Evolutionary conservation across 2,329 filamentous ascomycete species (phyloP).

Genomic region (Aspergillus sergii): DNA sequence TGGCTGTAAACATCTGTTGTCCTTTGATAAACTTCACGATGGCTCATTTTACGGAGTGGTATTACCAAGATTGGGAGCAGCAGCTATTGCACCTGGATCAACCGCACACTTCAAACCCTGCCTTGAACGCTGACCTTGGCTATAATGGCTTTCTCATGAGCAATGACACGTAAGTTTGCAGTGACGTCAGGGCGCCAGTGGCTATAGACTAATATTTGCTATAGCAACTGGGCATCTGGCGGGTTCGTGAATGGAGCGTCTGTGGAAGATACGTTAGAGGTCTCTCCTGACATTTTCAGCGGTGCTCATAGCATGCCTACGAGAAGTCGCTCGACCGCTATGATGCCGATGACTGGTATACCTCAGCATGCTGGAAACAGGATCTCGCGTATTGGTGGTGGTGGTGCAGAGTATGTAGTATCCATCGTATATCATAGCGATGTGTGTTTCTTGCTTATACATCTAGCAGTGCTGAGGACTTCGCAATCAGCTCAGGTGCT

Average conservation of each 20-base stretch:
- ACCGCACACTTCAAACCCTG: neutral
- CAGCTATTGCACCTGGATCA: neutral
- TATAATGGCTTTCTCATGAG: constrained; percentile 3
- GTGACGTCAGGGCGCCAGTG: neutral
- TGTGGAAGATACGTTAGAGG: neutral
- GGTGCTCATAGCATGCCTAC: neutral
- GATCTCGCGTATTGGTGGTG: neutral
- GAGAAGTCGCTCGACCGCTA: neutral
- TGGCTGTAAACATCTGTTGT: neutral
- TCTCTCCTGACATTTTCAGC: neutral
- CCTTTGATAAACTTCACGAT: neutral
- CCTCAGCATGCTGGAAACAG: neutral
- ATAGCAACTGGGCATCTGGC: constrained; percentile 3
- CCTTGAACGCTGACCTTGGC: neutral
- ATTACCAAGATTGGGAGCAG: constrained; percentile 1
- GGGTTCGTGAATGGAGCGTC: neutral
- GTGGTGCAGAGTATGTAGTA: neutral
- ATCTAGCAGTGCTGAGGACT: neutral
- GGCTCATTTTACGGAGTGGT: neutral
- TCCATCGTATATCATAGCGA: neutral
- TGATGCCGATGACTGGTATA: neutral
- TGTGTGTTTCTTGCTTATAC: neutral
- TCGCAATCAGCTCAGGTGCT: constrained; percentile 1
- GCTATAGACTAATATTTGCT: neutral
- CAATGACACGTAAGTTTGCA: constrained; percentile 1